These are phyloP conservation scores for Aspergillus vadensis DNA, from an alignment of 2,329 filamentous ascomycete genomes.

Conservation along the genomic window DNA sequence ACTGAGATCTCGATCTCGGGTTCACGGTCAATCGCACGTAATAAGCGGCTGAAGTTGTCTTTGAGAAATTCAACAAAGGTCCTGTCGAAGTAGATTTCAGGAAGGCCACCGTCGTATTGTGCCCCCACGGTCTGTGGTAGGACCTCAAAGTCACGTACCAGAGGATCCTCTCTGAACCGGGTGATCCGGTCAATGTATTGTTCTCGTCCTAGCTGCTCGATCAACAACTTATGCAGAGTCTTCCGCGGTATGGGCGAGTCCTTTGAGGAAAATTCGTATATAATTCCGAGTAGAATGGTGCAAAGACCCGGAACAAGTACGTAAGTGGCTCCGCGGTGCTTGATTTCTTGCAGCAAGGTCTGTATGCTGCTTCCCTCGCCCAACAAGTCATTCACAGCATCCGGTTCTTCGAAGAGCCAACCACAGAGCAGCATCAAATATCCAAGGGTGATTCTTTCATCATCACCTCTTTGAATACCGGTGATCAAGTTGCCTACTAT, in stretches of 20 bases:
- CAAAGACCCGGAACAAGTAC: slow-evolving; percentile 78
- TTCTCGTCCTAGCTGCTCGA: slow-evolving; percentile 77
- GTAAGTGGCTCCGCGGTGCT: slow-evolving; percentile 61
- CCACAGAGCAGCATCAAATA: slow-evolving; percentile 86
- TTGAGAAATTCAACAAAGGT: slow-evolving; percentile 93
- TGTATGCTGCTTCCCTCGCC: slow-evolving; percentile 92
- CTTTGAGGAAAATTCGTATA: slow-evolving; percentile 97
- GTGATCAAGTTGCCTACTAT: slow-evolving; percentile 83
- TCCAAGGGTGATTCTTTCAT: slow-evolving; percentile 76
- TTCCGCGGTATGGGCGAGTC: slow-evolving; percentile 86
- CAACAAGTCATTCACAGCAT: slow-evolving; percentile 89
- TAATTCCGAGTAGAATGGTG: slow-evolving; percentile 78
- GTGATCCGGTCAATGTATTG: slow-evolving; percentile 81
- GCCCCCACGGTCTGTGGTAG: slow-evolving; percentile 67
- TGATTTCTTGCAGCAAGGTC: slow-evolving; percentile 74
- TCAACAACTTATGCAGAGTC: slow-evolving; percentile 76
- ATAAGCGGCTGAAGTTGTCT: slow-evolving; percentile 86
- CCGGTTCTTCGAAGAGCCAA: slow-evolving; percentile 90
- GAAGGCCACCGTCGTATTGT: slow-evolving; percentile 58
- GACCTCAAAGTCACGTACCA: slow-evolving; percentile 88
- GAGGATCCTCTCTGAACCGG: slow-evolving; percentile 73
- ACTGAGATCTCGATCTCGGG: slow-evolving; percentile 84
- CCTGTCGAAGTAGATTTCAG: slow-evolving; percentile 82
- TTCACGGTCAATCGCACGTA: slow-evolving; percentile 84
- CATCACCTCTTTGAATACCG: slow-evolving; percentile 72